Percentiles rank a stretch among this genome's conserved stretches.
Conservation (phyloP, 306 rosid genomes). For the Trifolium pratense region DNA sequence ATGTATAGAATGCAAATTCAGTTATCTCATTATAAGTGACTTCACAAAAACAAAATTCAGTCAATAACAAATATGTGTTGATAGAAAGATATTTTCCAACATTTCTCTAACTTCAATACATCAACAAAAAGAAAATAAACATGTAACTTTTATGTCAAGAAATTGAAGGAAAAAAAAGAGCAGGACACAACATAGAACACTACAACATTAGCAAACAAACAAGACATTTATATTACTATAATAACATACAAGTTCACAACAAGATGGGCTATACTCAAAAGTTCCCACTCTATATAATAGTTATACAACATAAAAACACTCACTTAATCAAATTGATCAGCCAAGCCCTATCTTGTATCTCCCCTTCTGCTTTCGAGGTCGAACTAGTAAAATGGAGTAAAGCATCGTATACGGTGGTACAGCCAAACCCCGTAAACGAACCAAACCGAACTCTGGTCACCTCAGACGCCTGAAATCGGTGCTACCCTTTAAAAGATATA, state of each 20-base stretch:
- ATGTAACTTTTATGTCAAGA: slow-evolving; percentile 1
- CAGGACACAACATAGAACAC: slow-evolving; percentile 25
- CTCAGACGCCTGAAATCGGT: slow-evolving; percentile 47
- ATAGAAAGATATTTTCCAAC: background rate
- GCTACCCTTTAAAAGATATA: slow-evolving; percentile 35
- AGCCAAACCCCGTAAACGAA: slow-evolving; percentile 48
- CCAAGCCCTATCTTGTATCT: slow-evolving; percentile 47
- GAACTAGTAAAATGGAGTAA: slow-evolving; percentile 48
- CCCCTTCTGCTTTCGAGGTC: slow-evolving; percentile 44
- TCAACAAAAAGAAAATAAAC: background rate
- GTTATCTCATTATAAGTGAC: too few species aligned
- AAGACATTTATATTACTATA: slow-evolving; percentile 51
- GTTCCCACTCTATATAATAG: slow-evolving; percentile 52
- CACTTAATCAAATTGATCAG: slow-evolving; percentile 48
- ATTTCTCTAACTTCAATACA: background rate
- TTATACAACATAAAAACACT: slow-evolving; percentile 53
- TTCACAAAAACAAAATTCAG: too few species aligned
- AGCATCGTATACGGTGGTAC: slow-evolving; percentile 49
- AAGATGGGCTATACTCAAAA: slow-evolving; percentile 46
- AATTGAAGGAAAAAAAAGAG: background rate
- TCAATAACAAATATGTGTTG: background rate
- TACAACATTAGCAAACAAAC: slow-evolving; percentile 39
- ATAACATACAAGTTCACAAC: slow-evolving; percentile 63
- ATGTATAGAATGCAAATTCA: too few species aligned
- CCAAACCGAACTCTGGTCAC: slow-evolving; percentile 47